Evolutionary conservation across 257 asterid genomes (phyloP).

Genomic region (Solanum megistacrolobum): DNA sequence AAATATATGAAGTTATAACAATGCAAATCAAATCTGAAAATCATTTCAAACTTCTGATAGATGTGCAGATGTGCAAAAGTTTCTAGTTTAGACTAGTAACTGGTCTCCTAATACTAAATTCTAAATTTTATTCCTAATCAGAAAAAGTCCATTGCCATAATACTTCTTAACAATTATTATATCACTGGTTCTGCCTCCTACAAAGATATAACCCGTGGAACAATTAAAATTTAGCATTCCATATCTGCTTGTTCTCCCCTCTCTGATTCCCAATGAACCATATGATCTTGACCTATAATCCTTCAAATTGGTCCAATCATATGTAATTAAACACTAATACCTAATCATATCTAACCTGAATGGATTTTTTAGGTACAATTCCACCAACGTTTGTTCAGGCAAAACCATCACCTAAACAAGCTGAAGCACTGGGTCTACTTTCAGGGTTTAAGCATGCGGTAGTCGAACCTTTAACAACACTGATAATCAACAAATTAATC

Average conservation of each 20-base stretch:
- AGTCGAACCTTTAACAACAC: not conserved
- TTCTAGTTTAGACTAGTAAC: not conserved
- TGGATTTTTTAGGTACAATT: not conserved
- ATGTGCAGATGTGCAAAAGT: not conserved
- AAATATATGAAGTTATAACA: not conserved
- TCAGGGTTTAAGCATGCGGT: not conserved
- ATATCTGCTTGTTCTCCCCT: not conserved
- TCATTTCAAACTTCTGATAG: not conserved
- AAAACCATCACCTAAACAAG: not conserved
- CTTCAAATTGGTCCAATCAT: not conserved
- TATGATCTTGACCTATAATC: not conserved
- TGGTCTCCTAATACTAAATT: not conserved
- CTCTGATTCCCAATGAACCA: not conserved
- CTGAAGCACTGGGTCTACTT: not conserved
- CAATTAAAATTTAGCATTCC: not conserved
- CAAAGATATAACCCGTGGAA: not conserved
- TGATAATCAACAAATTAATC: not conserved
- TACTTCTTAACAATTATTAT: not conserved
- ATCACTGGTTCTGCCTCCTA: not conserved
- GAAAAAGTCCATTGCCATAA: not conserved
- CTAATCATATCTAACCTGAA: not conserved
- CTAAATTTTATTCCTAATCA: not conserved
- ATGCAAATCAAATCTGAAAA: not conserved
- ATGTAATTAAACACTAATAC: not conserved
- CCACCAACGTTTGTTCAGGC: not conserved